These are phyloP conservation scores for Uronychia setigera DNA, from an alignment of 73 alveolate genomes.

Conservation along the genomic window DNA sequence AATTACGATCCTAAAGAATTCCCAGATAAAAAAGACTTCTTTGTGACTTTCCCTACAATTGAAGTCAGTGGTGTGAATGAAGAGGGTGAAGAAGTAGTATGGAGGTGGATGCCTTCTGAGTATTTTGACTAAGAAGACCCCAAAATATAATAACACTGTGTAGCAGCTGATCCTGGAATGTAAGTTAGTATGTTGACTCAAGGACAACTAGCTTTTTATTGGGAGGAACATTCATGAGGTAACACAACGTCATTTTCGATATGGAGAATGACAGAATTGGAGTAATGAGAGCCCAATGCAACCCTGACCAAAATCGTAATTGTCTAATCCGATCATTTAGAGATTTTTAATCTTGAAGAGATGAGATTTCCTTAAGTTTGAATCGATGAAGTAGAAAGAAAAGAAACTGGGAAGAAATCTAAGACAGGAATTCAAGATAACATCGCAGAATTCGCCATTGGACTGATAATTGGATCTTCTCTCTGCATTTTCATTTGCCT, in stretches of 20 bases:
- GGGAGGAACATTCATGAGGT: constrained; percentile 85
- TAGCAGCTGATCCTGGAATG: constrained; percentile 55
- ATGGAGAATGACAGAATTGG: constrained; percentile 61
- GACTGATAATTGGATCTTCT: no score
- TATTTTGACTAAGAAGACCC: constrained; percentile 56
- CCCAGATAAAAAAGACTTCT: constrained; percentile 64
- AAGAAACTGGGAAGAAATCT: no score
- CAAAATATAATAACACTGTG: constrained; percentile 49
- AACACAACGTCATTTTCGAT: constrained; percentile 74
- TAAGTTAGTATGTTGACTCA: constrained; percentile 40
- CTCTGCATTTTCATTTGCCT: no score
- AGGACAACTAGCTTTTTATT: no score
- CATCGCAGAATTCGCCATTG: no score
- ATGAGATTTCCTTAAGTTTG: no score
- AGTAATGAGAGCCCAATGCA: constrained; percentile 26
- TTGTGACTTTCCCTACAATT: constrained; percentile 69
- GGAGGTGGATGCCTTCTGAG: constrained; percentile 58
- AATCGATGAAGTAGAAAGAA: no score
- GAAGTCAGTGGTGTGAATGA: constrained; percentile 32
- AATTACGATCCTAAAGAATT: no score
- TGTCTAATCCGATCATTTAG: no score
- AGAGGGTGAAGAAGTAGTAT: constrained; percentile 23
- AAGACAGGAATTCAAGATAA: no score
- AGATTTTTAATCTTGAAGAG: no score
- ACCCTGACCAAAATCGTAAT: constrained; percentile 13